phyloP scores from a whole-genome alignment of 2,329 filamentous ascomycete genomes.

The Pyricularia sp. region DNA sequence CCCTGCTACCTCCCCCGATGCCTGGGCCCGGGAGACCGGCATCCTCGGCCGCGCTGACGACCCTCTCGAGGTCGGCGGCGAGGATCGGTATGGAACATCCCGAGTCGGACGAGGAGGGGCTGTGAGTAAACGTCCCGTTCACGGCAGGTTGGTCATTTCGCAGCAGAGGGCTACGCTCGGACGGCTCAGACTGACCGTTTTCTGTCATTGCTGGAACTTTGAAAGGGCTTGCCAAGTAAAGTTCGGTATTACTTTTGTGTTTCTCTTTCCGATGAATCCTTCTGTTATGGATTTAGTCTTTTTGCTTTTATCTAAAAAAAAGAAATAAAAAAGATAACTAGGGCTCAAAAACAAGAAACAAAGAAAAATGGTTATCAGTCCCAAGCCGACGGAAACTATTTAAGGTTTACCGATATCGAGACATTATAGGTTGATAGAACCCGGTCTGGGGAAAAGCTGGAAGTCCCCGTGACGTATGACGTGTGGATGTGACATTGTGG shows the following conservation, averaged over 20 bases:
- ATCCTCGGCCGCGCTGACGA: slow-evolving; percentile 3
- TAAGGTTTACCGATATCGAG: not conserved
- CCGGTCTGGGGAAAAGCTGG: not conserved
- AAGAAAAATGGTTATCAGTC: not conserved
- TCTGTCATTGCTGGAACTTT: not conserved
- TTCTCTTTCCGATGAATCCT: not conserved
- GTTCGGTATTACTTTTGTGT: not conserved
- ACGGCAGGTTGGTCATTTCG: not conserved
- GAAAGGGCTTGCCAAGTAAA: not conserved
- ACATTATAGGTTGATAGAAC: not conserved
- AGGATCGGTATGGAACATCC: not conserved
- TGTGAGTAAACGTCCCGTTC: not conserved
- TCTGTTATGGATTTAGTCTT: too few species aligned
- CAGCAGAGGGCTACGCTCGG: slow-evolving; percentile 3
- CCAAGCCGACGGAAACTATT: not conserved
- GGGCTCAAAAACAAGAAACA: not conserved
- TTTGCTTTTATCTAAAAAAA: not conserved
- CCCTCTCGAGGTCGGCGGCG: slow-evolving; percentile 3
- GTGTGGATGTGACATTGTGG: not conserved
- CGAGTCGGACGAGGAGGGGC: not conserved
- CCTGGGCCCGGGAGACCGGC: slow-evolving; percentile 2
- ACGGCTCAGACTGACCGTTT: not conserved
- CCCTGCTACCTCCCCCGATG: not conserved
- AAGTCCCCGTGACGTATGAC: not conserved
- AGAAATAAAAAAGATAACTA: too few species aligned